Percentiles rank a stretch among this genome's conserved stretches.
These are phyloP conservation scores for Cocos nucifera DNA, from an alignment of 176 grass and related monocot genomes.

Conservation along the genomic window DNA sequence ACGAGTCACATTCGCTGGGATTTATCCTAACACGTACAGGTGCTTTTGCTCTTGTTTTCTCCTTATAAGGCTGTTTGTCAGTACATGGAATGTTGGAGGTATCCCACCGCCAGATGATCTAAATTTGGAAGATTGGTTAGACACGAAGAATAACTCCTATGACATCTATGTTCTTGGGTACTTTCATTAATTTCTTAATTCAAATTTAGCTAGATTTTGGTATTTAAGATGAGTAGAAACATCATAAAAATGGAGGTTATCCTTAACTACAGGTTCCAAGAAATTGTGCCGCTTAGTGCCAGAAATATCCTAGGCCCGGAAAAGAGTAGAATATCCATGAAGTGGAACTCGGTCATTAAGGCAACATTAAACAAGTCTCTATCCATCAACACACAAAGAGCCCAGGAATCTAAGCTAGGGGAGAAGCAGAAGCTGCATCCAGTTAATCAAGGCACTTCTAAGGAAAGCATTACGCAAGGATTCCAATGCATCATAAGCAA, in stretches of 20 bases:
- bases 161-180: slow-evolving; percentile 25
- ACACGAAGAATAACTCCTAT: slow-evolving; percentile 1
- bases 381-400: background rate
- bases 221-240: too few relatives aligned
- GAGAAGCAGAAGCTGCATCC: slow-evolving; percentile 17
- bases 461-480: background rate
- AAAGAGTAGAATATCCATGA: background rate
- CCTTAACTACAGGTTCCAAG: slow-evolving; percentile 10
- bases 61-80: background rate
- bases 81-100: slow-evolving; percentile 24
- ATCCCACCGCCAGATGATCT: slow-evolving; percentile 8
- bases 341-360: slow-evolving; percentile 9
- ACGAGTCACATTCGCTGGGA: too few relatives aligned
- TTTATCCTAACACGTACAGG: too few relatives aligned
- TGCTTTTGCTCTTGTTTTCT: background rate
- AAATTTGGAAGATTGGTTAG: slow-evolving; percentile 15
- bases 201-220: too few relatives aligned
- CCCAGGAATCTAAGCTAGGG: background rate
- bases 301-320: slow-evolving; percentile 16
- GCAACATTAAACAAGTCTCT: slow-evolving; percentile 5
- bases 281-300: slow-evolving; percentile 19
- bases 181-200: background rate
- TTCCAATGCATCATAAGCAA: slow-evolving; percentile 7
- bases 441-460: background rate
- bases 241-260: too few relatives aligned